Conservation (phyloP, 495 filamentous ascomycete species). For the Tuber aestivum region DNA sequence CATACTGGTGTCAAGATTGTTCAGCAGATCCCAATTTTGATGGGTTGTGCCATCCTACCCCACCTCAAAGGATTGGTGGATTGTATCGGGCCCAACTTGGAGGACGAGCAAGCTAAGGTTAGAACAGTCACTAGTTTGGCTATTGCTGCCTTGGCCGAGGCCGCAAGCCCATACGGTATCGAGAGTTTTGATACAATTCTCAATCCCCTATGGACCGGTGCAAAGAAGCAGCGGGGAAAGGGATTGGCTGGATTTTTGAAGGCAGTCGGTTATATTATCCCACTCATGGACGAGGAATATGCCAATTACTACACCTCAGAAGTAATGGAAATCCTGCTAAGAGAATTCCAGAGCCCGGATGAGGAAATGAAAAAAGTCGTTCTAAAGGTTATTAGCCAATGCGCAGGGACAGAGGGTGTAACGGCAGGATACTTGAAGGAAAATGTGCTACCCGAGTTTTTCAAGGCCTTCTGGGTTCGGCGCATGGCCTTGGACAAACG, state of each 20-base stretch:
- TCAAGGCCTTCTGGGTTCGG: constrained; percentile 98
- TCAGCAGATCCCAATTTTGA: constrained; percentile 98
- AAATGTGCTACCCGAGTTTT: constrained; percentile 89
- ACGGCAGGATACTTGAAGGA: constrained; percentile 92
- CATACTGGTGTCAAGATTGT: constrained; percentile 99
- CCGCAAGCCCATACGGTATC: constrained; percentile 96
- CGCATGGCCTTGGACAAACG: constrained; percentile 95
- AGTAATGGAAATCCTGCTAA: constrained; percentile 96
- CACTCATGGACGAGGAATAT: constrained; percentile 98
- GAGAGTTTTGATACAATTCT: constrained; percentile 97
- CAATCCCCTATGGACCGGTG: constrained; percentile 94
- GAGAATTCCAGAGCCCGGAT: constrained; percentile 92
- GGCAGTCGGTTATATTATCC: constrained; percentile 96
- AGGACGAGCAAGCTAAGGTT: constrained; percentile 96
- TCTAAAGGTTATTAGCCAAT: constrained; percentile 95
- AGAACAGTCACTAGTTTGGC: constrained; percentile 91
- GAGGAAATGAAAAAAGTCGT: constrained; percentile 99
- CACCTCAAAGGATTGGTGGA: constrained; percentile 95
- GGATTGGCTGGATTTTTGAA: constrained; percentile 94
- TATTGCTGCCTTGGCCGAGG: constrained; percentile 92
- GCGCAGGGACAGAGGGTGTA: constrained; percentile 87
- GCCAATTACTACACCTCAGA: constrained; percentile 98
- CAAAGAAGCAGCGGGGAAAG: constrained; percentile 91
- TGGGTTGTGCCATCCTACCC: constrained; percentile 95
- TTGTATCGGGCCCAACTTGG: constrained; percentile 90